Conservation (phyloP, 2,329 filamentous ascomycete species). For the Tolypocladium paradoxum region DNA sequence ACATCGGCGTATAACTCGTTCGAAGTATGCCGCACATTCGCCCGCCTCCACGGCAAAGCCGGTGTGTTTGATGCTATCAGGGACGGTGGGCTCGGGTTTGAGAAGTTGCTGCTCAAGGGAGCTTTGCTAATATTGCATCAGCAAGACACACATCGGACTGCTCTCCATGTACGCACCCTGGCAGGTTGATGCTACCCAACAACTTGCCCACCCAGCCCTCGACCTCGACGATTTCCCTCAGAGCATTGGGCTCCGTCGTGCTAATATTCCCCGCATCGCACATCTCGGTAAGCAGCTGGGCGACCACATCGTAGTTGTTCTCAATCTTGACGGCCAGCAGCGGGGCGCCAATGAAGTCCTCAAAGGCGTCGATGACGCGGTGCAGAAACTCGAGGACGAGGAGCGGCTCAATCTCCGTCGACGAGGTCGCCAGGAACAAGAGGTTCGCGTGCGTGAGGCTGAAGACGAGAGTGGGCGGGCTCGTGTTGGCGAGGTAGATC, state of each 20-base stretch:
- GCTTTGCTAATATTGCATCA: slow-evolving; percentile 24
- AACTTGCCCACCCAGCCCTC: slow-evolving; percentile 85
- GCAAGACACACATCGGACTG: background rate
- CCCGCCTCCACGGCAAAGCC: slow-evolving; percentile 73
- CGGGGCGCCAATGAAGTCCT: slow-evolving; percentile 87
- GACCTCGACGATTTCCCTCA: slow-evolving; percentile 85
- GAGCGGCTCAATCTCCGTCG: slow-evolving; percentile 77
- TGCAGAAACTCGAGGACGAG: slow-evolving; percentile 91
- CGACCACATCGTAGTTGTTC: slow-evolving; percentile 82
- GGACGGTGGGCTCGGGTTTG: slow-evolving; percentile 27
- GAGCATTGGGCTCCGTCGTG: slow-evolving; percentile 85
- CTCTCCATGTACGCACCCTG: slow-evolving; percentile 41
- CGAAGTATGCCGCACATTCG: slow-evolving; percentile 88
- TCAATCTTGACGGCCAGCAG: slow-evolving; percentile 80
- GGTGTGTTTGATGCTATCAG: slow-evolving; percentile 36
- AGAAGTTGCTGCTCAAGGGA: slow-evolving; percentile 24
- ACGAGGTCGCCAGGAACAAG: slow-evolving; percentile 75
- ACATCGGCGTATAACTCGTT: slow-evolving; percentile 97
- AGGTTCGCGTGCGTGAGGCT: slow-evolving; percentile 80
- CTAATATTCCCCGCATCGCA: slow-evolving; percentile 85
- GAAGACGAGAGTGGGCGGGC: slow-evolving; percentile 80
- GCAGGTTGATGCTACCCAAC: slow-evolving; percentile 75
- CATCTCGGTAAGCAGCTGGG: slow-evolving; percentile 89
- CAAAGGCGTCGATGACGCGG: slow-evolving; percentile 80
- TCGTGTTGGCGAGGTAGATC: slow-evolving; percentile 72